phyloP scores from a whole-genome alignment of 2,329 filamentous ascomycete genomes.

The Ophiostoma himal-ulmi region DNA sequence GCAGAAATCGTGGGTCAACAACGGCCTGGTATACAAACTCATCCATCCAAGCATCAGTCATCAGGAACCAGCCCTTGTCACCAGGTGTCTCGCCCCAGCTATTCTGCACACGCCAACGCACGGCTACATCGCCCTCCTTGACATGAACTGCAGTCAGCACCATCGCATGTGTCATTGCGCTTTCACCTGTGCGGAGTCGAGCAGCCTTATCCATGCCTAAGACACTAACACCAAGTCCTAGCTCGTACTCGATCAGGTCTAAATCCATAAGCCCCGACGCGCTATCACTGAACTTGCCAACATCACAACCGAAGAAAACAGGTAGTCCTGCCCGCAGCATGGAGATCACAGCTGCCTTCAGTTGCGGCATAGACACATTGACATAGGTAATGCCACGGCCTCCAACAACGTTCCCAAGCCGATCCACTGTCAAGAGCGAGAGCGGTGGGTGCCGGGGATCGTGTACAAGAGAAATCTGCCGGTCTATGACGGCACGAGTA shows the following conservation, averaged over 20 bases:
- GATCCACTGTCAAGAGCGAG: slow-evolving; percentile 66
- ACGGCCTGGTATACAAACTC: slow-evolving; percentile 83
- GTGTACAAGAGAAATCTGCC: slow-evolving; percentile 75
- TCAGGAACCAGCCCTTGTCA: slow-evolving; percentile 80
- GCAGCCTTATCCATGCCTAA: slow-evolving; percentile 71
- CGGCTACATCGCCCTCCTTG: slow-evolving; percentile 53
- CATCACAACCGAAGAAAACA: slow-evolving; percentile 84
- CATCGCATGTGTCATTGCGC: slow-evolving; percentile 88
- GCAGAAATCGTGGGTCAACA: slow-evolving; percentile 64
- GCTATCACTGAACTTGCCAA: slow-evolving; percentile 72
- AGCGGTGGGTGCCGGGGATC: slow-evolving; percentile 74
- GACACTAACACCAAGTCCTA: slow-evolving; percentile 74
- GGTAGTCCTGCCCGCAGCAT: slow-evolving; percentile 75
- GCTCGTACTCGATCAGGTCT: slow-evolving; percentile 67
- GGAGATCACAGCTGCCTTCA: slow-evolving; percentile 67
- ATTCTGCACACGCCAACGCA: slow-evolving; percentile 80
- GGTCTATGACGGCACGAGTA: slow-evolving; percentile 55
- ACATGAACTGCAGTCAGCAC: slow-evolving; percentile 81
- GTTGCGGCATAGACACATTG: slow-evolving; percentile 67
- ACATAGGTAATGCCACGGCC: slow-evolving; percentile 72
- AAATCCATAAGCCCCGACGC: slow-evolving; percentile 72
- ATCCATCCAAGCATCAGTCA: slow-evolving; percentile 75
- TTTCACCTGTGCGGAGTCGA: slow-evolving; percentile 66
- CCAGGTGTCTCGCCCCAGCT: slow-evolving; percentile 69
- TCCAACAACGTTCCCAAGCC: slow-evolving; percentile 75